phyloP scores from a whole-genome alignment of 495 filamentous ascomycete species.

The Neurospora sp. region DNA sequence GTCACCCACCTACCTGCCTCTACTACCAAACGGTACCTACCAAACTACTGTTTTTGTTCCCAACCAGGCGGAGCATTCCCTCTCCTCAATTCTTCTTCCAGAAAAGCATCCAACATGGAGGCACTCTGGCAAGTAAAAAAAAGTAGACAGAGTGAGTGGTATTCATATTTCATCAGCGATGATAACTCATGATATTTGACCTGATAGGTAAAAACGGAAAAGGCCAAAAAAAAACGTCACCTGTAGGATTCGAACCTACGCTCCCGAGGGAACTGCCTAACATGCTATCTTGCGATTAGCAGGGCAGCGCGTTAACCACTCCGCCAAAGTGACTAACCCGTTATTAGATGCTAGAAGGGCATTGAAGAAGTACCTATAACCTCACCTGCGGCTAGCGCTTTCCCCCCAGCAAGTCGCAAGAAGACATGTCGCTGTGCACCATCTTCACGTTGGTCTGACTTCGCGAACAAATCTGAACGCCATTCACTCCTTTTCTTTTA shows the following conservation, averaged over 20 bases:
- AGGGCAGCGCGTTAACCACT: slow-evolving; percentile 11
- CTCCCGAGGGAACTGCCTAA: slow-evolving; percentile 3
- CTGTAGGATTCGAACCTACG: slow-evolving; percentile 12
- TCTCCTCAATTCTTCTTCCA: neutral
- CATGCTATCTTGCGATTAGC: neutral
- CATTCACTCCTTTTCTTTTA: too few relatives aligned
- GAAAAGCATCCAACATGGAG: neutral
- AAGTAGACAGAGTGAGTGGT: too few relatives aligned
- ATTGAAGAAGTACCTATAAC: neutral
- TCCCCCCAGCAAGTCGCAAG: too few relatives aligned
- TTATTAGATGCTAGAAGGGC: neutral
- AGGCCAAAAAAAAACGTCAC: slow-evolving; percentile 10
- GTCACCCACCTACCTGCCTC: neutral
- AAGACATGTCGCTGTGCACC: too few relatives aligned
- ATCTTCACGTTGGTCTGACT: too few relatives aligned
- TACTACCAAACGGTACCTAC: neutral
- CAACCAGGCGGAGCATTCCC: neutral
- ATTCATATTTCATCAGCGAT: too few relatives aligned
- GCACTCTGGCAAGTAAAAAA: too few relatives aligned
- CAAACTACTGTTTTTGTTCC: neutral
- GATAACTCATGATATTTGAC: too few relatives aligned
- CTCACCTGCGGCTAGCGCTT: too few relatives aligned
- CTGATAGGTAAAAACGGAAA: neutral
- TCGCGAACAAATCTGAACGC: too few relatives aligned
- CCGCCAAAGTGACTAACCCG: neutral